These are phyloP conservation scores for Medicago lupulina DNA, from an alignment of 306 rosid genomes.

Conservation along the genomic window DNA sequence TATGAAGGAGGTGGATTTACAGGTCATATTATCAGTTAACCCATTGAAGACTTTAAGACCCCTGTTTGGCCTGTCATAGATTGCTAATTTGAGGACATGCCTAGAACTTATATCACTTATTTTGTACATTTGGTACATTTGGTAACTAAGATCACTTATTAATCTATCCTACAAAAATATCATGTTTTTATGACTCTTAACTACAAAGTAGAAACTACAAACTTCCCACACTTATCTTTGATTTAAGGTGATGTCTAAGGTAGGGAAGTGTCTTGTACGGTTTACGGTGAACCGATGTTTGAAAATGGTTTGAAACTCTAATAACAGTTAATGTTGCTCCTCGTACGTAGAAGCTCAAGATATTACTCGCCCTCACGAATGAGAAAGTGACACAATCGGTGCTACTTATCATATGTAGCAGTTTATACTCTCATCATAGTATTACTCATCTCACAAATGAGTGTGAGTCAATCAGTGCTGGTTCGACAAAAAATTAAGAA, in stretches of 20 bases:
- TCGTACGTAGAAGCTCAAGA: not conserved
- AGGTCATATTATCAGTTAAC: too few species aligned
- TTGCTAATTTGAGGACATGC: too few species aligned
- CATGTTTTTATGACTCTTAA: not conserved
- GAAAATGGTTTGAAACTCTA: not conserved
- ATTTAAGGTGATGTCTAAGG: not conserved
- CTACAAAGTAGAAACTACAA: not conserved
- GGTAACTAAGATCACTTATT: too few species aligned
- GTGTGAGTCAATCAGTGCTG: not conserved
- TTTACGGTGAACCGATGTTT: too few species aligned
- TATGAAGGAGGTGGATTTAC: too few species aligned
- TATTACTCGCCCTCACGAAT: not conserved
- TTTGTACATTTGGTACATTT: too few species aligned
- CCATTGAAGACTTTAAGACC: too few species aligned
- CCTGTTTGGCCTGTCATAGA: too few species aligned
- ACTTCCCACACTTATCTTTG: too few species aligned
- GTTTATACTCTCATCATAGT: not conserved
- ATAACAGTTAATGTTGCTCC: not conserved
- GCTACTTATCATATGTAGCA: not conserved
- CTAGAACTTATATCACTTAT: too few species aligned
- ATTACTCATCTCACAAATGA: not conserved
- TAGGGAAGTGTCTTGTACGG: not conserved
- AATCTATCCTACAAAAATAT: not conserved
- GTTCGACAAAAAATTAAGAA: not conserved
- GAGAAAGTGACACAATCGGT: not conserved